Base-by-base conservation (phyloP, 805 yeast species). In the Metschnikowia peoriensis region DNA sequence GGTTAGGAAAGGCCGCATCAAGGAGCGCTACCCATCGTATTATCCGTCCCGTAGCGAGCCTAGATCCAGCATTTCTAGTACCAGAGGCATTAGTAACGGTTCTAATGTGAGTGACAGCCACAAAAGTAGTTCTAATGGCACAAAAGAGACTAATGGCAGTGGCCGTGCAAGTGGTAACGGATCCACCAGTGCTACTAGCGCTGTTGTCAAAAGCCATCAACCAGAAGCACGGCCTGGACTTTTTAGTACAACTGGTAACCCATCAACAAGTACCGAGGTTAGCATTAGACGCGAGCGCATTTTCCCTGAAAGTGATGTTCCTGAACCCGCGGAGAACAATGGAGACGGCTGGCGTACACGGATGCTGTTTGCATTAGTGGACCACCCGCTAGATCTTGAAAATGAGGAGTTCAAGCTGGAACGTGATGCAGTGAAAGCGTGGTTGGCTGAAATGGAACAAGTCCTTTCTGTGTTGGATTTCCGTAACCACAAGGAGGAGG, bases 401-500 rank as follows among this genome's bases (percentile, higher is more conserved):
- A 28, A 14, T 10, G 15, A 7, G 28, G n/a, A n/a, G n/a, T 28
- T 16, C 38, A 6, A 41, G 17, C 46, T 41, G 46, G 51, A 47
- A 32, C 15, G 12, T n/a, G 50, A 40, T 6, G 50, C 41, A 9
- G 50, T 47, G 27, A 14, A 17, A 10, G 44, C 38, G 10, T 47
- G 50, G 50, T 34, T 47, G 29, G 22, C 29, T n/a, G 29, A 15
- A 11, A 39, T 47, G 45, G 40, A 40, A 44, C 32, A 34, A 38
- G 28, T 41, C 32, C 29, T 47, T n/a, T 16, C 16, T 27, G 27
- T 27, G n/a, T 38, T 47, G 14, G 50, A 47, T 35, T 47, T 47
- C 41, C 44, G 22, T 34, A 47, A 38, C 50, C 17, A 47, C 41
- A 10, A 41, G 41, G 50, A 47, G 35, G 50, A 47, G 17, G 50